These are phyloP conservation scores for Phlebopus sp. DNA, from an alignment of 1,284 basidiomycete species.

Conservation along the genomic window DNA sequence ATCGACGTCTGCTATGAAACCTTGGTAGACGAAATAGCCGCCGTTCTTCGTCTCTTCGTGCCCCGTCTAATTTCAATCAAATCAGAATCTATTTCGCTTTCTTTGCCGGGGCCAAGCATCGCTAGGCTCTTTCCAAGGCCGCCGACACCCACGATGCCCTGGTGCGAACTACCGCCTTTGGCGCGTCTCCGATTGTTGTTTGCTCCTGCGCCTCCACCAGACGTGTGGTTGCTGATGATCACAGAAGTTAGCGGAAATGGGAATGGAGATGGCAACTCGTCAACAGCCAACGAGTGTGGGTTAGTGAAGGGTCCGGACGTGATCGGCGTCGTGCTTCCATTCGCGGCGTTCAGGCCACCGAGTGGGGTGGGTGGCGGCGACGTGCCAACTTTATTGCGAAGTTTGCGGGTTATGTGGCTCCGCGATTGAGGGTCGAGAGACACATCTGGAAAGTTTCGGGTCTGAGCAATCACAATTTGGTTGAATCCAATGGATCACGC, in stretches of 20 bases:
- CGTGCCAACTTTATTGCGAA: conserved; percentile 71
- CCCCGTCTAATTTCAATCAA: conserved; percentile 71
- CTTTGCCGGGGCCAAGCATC: conserved; percentile 54
- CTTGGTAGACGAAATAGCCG: conserved; percentile 36
- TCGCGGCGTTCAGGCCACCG: conserved; percentile 34
- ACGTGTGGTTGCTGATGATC: conserved; percentile 28
- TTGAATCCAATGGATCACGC: conserved; percentile 19
- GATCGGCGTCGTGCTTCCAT: conserved; percentile 42
- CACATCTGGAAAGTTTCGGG: conserved; percentile 44
- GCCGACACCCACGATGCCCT: conserved; percentile 48
- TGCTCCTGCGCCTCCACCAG: conserved; percentile 36
- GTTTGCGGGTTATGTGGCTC: conserved; percentile 75
- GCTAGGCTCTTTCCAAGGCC: conserved; percentile 65
- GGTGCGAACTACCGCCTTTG: conserved; percentile 55
- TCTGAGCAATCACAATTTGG: conserved; percentile 7
- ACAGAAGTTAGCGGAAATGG: conserved; percentile 66
- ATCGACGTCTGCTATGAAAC: conserved; percentile 20
- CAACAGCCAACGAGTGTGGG: conserved; percentile 75
- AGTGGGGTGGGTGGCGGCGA: conserved; percentile 61
- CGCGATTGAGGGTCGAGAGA: conserved; percentile 70
- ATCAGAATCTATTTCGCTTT: conserved; percentile 67
- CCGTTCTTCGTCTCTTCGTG: conserved; percentile 63
- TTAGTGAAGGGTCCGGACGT: conserved; percentile 68
- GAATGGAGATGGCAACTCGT: conserved; percentile 80
- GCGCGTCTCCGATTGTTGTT: conserved; percentile 51